Base-by-base conservation (phyloP, 805 yeast species). In the Candida stauntonica region DNA sequence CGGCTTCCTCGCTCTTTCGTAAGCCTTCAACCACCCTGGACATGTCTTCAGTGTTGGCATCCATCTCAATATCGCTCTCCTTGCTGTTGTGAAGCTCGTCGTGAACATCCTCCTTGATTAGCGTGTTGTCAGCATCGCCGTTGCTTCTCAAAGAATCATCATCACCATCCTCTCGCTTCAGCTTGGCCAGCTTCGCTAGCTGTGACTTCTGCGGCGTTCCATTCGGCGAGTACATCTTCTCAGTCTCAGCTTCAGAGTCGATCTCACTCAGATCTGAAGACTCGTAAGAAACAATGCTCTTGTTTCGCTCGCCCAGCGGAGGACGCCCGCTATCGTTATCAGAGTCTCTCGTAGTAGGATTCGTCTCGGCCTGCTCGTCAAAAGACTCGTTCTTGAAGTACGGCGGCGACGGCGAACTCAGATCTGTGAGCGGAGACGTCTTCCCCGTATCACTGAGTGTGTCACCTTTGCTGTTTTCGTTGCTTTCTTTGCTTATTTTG, bases 211-310 rank as follows among this genome's bases (percentile, higher is more conserved):
- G 50, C 6, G 40, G 31, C 3, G 37, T 35, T 42, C 63, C 57
- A 45, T 62, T 55, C 2, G 37, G 34, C n/a, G 34, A 31, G 31
- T 78, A 91, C 86, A 87, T 77, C 51, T 77, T 81, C 55, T 88
- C 96, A 0, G 97, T 88, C 57, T 88, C 97, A 14, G 93, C 95
- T 61, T 88, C 96, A 13, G 93, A 81, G 48, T 79, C 79, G 41
- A 75, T 67, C 38, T 76, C 82, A 33, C 75, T 78, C 45, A 77
- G 59, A 39, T 77, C 84, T 29, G 70, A 64, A 14, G 55, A 47
- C 29, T 47, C 54, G 39, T 54, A 54, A 13, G 55, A 52, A 15
- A 40, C 57, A 13, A 52, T 43, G 14, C 60, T 47, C 19, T 35
- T 42, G 21, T 52, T 38, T 36, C 61, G 29, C 20, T 33, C 34